Evolutionary conservation across 176 grass and related monocot species (phyloP).

Genomic region (Musa beccarii): DNA sequence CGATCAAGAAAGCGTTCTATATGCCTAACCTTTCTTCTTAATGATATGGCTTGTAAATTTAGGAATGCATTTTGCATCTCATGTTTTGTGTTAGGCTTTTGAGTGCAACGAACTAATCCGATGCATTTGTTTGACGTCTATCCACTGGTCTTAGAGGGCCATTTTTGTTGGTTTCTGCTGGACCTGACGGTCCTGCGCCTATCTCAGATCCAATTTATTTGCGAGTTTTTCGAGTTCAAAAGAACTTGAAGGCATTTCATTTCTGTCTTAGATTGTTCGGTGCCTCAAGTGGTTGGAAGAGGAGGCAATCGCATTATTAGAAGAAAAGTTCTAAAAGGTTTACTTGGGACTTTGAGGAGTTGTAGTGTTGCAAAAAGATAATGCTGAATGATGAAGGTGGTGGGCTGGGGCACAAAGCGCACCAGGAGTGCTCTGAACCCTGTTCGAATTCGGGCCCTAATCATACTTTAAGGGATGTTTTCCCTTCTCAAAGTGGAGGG

Average conservation of each 20-base stretch:
- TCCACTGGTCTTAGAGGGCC: not conserved
- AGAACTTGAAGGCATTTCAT: not conserved
- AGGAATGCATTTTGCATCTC: not conserved
- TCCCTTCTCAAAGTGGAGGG: conserved; percentile 25
- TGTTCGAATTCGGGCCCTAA: conserved; percentile 17
- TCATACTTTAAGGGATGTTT: conserved; percentile 6
- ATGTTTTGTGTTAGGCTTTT: not conserved
- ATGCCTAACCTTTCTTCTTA: not conserved
- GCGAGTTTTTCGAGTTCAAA: too few relatives aligned
- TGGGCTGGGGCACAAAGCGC: conserved; percentile 1
- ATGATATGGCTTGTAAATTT: not conserved
- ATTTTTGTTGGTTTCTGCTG: not conserved
- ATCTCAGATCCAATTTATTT: too few relatives aligned
- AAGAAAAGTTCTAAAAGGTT: not conserved
- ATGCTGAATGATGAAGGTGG: conserved; percentile 27
- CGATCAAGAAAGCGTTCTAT: not conserved
- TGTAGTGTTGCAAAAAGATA: not conserved
- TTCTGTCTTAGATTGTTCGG: not conserved
- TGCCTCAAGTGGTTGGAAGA: not conserved
- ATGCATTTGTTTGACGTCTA: not conserved
- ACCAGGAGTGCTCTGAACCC: conserved; percentile 2
- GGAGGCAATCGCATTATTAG: not conserved
- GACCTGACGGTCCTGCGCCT: too few relatives aligned
- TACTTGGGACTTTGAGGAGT: not conserved
- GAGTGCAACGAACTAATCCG: not conserved